A percentile compares a stretch with the other conserved stretches of the same genome.
These are phyloP conservation scores for Metschnikowia arizonensis DNA, from an alignment of 805 yeast species.

Conservation along the genomic window DNA sequence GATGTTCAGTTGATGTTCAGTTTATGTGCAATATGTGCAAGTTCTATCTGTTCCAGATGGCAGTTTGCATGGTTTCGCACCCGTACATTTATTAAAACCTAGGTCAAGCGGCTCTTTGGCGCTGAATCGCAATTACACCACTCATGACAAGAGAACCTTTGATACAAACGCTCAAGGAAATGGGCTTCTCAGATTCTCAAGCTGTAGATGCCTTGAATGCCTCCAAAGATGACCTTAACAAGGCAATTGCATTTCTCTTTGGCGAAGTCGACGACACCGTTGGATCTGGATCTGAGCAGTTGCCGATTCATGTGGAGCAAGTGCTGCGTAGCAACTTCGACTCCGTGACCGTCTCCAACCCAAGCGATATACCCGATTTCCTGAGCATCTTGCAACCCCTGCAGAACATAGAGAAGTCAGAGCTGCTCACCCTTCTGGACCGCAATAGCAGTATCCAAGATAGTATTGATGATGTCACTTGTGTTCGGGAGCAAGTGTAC, in stretches of 20 bases:
- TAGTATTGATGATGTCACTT: neutral
- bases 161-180: conserved; percentile 17
- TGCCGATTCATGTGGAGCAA: conserved; percentile 8
- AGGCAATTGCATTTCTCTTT: conserved; percentile 19
- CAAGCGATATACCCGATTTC: conserved; percentile 31
- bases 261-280: conserved; percentile 15
- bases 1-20: too few relatives aligned
- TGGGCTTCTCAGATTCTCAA: conserved; percentile 19
- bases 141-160: conserved; percentile 12
- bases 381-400: conserved; percentile 9
- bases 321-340: conserved; percentile 7
- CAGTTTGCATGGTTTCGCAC: neutral
- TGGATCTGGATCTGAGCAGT: conserved; percentile 13
- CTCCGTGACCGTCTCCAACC: conserved; percentile 27
- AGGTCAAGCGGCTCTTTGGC: neutral
- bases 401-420: conserved; percentile 6
- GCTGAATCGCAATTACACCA: neutral
- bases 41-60: neutral
- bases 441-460: conserved; percentile 8
- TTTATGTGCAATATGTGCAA: too few relatives aligned
- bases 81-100: neutral
- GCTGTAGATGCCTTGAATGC: conserved; percentile 16
- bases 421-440: conserved; percentile 4
- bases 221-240: conserved; percentile 15
- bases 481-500: conserved; percentile 4